Evolutionary conservation across 1,139 yeast genomes (phyloP).

Genomic region (Keqinozyma sinolaborantium): DNA sequence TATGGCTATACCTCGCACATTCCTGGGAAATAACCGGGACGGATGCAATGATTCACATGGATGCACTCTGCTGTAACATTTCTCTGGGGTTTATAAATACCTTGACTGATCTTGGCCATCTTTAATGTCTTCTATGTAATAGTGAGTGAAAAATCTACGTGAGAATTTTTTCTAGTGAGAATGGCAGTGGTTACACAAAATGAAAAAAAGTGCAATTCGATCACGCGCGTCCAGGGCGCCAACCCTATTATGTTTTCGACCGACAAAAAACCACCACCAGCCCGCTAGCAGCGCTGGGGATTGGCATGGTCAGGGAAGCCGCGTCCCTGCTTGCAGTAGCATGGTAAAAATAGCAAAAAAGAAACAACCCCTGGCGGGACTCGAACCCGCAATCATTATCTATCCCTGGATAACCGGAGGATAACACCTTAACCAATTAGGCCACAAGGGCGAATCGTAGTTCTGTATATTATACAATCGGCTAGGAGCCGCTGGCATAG

Average conservation of each 20-base stretch:
- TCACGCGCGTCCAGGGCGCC: neutral
- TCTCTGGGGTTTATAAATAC: constrained; percentile 27
- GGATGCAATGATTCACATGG: too few species aligned
- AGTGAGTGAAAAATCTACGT: constrained; percentile 1
- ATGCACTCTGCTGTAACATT: constrained; percentile 3
- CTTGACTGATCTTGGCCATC: constrained; percentile 67
- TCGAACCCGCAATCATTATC: constrained; percentile 58
- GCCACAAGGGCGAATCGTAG: constrained; percentile 44
- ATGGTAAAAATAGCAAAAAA: constrained; percentile 4
- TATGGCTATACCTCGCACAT: too few species aligned
- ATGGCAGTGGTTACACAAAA: too few species aligned
- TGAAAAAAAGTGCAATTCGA: neutral
- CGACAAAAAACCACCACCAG: neutral
- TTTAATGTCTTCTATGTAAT: constrained; percentile 16
- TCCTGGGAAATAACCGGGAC: too few species aligned
- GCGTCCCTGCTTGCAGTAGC: constrained; percentile 1
- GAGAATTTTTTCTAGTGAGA: neutral
- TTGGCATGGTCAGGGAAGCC: constrained; percentile 1
- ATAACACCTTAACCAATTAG: constrained; percentile 55
- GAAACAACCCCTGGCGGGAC: constrained; percentile 50
- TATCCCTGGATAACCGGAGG: constrained; percentile 35
- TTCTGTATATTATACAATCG: too few species aligned
- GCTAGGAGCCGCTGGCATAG: too few species aligned
- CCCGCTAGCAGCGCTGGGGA: neutral
- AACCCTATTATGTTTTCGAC: too few species aligned